Percentiles rank a stretch among this genome's conserved stretches.
Evolutionary conservation across 495 filamentous ascomycete genomes (phyloP).

Genomic region (Astrothelium macrocarpum): DNA sequence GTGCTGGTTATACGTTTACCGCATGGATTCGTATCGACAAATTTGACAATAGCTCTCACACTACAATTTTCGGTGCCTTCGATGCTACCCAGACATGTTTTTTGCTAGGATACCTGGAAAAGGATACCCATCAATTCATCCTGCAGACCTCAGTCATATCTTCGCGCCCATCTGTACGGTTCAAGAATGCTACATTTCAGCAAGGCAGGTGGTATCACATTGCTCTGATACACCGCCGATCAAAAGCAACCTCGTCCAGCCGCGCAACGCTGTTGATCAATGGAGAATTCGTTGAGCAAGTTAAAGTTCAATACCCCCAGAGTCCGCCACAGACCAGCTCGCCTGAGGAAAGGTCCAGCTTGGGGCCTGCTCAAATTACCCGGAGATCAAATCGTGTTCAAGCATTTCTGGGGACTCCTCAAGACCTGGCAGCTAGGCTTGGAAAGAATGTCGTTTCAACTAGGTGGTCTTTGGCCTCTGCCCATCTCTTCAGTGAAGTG

Average conservation of each 20-base stretch:
- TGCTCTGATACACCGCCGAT: constrained; percentile 66
- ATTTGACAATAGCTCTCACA: constrained; percentile 78
- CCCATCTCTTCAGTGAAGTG: constrained; percentile 77
- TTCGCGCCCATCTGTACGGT: constrained; percentile 77
- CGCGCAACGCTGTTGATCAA: constrained; percentile 85
- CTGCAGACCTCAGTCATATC: constrained; percentile 90
- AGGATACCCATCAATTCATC: constrained; percentile 90
- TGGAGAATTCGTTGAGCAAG: constrained; percentile 86
- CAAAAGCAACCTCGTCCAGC: constrained; percentile 52
- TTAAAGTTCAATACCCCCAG: constrained; percentile 77
- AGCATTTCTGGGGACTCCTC: constrained; percentile 87
- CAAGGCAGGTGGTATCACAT: constrained; percentile 84
- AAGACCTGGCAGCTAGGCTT: constrained; percentile 73
- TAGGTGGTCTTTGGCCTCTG: constrained; percentile 79
- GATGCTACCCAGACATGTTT: constrained; percentile 91
- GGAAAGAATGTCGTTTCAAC: constrained; percentile 67
- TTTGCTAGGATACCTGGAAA: constrained; percentile 84
- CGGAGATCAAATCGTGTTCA: constrained; percentile 50
- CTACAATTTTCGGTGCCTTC: constrained; percentile 91
- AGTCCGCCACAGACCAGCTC: constrained; percentile 51
- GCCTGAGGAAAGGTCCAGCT: constrained; percentile 8
- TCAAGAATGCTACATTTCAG: constrained; percentile 71
- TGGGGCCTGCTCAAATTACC: not conserved
- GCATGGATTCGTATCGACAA: constrained; percentile 80
- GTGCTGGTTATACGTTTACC: constrained; percentile 74